Conservation (phyloP, 2,329 filamentous ascomycete species). For the Xylariaceae sp. region DNA sequence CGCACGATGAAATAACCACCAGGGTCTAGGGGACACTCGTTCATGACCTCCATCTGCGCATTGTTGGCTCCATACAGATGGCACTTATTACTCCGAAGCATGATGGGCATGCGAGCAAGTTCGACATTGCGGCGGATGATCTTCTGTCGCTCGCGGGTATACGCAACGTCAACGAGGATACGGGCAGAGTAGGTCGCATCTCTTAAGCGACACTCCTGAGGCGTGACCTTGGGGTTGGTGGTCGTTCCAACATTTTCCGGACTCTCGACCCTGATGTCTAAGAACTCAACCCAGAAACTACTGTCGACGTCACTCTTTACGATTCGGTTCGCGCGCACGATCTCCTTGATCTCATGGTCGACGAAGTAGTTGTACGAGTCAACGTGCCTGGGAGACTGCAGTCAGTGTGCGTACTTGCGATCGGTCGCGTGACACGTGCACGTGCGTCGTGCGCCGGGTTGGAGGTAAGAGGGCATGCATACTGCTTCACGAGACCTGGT, state of each 20-base stretch:
- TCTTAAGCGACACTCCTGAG: constrained; percentile 91
- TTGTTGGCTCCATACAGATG: constrained; percentile 79
- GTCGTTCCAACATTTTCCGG: constrained; percentile 73
- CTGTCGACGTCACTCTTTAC: constrained; percentile 90
- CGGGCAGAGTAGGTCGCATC: constrained; percentile 98
- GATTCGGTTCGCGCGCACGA: constrained; percentile 82
- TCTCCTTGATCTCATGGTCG: constrained; percentile 93
- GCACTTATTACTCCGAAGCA: constrained; percentile 94
- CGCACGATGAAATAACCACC: constrained; percentile 98
- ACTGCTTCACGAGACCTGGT: constrained; percentile 71
- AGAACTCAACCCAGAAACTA: constrained; percentile 88
- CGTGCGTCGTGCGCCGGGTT: neutral
- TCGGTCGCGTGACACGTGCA: neutral
- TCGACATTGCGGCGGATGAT: constrained; percentile 71
- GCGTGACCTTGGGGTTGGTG: constrained; percentile 71
- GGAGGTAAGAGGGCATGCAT: constrained; percentile 35
- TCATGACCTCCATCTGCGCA: constrained; percentile 81
- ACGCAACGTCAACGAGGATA: constrained; percentile 87
- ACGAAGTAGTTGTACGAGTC: constrained; percentile 99
- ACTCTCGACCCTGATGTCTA: constrained; percentile 79
- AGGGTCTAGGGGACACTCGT: constrained; percentile 92
- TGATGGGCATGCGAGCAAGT: constrained; percentile 89
- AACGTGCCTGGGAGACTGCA: constrained; percentile 55
- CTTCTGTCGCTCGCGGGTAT: constrained; percentile 72
- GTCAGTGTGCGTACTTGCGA: constrained; percentile 12